Conservation (phyloP, 306 rosid species). For the Coriaria nepalensis region DNA sequence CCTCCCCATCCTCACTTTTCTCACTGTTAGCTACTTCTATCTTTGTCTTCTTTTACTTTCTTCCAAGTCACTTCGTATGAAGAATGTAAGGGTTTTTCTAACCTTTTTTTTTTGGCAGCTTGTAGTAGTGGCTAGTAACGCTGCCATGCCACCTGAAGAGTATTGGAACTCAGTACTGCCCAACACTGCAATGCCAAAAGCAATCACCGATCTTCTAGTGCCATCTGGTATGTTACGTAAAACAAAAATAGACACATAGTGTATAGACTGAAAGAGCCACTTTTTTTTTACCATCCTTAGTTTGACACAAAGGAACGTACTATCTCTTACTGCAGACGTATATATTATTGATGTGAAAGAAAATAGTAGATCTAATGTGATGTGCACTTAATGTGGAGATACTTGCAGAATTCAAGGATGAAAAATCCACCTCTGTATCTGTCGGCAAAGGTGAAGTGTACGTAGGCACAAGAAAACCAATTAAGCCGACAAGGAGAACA, state of each 20-base stretch:
- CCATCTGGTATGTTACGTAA: slow-evolving; percentile 24
- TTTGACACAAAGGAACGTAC: neutral
- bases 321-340: neutral
- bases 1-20: slow-evolving; percentile 20
- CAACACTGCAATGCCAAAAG: slow-evolving; percentile 48
- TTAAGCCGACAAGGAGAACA: slow-evolving; percentile 19
- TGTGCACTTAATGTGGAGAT: too few relatives aligned
- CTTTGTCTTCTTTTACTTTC: neutral
- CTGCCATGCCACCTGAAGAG: slow-evolving; percentile 43
- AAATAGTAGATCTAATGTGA: too few relatives aligned
- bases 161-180: slow-evolving; percentile 61
- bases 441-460: slow-evolving; percentile 31
- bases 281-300: too few relatives aligned
- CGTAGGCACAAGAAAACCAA: slow-evolving; percentile 4
- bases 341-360: neutral
- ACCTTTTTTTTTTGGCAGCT: slow-evolving; percentile 22
- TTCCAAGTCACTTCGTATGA: neutral
- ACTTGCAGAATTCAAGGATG: slow-evolving; percentile 20
- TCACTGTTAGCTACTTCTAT: slow-evolving; percentile 32
- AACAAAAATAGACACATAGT: neutral
- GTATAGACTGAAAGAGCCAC: too few relatives aligned
- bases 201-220: slow-evolving; percentile 29
- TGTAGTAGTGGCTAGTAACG: slow-evolving; percentile 33
- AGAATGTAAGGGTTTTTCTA: too few relatives aligned
- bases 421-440: slow-evolving; percentile 29